A percentile compares a stretch with the other conserved stretches of the same genome.
Evolutionary conservation across 1,139 yeast species (phyloP).

Genomic region (Protomyces arabidopsidicola): DNA sequence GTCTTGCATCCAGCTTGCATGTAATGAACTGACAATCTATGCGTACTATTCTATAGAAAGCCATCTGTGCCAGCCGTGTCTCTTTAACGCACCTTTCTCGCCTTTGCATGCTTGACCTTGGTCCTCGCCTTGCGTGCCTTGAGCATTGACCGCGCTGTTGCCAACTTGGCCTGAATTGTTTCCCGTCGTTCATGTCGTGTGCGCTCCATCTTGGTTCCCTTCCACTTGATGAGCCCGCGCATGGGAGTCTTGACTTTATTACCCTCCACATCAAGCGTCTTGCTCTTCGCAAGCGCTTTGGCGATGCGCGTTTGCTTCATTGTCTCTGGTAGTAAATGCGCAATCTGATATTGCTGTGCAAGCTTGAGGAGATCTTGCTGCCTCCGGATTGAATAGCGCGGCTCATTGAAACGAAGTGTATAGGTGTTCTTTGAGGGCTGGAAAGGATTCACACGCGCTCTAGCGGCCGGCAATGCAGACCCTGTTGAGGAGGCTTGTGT

Average conservation of each 20-base stretch:
- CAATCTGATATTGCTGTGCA: slow-evolving; percentile 1
- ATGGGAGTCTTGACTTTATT: slow-evolving; percentile 5
- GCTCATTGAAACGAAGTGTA: slow-evolving; percentile 13
- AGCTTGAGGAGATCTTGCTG: slow-evolving; percentile 17
- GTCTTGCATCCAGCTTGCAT: too few species aligned
- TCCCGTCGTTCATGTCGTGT: slow-evolving; percentile 13
- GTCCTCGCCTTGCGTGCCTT: slow-evolving; percentile 15
- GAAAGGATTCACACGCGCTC: slow-evolving; percentile 8
- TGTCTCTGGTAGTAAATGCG: slow-evolving; percentile 13
- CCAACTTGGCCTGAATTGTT: slow-evolving; percentile 15
- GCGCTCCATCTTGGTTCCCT: slow-evolving; percentile 26
- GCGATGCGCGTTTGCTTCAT: slow-evolving; percentile 2
- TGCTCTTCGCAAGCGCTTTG: background rate
- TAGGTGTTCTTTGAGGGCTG: slow-evolving; percentile 14
- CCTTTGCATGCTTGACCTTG: slow-evolving; percentile 13
- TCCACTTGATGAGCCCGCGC: slow-evolving; percentile 24
- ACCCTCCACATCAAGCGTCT: background rate
- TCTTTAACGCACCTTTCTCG: background rate
- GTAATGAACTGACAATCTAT: too few species aligned
- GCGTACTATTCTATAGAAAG: too few species aligned
- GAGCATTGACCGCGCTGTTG: slow-evolving; percentile 4
- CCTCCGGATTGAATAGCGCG: slow-evolving; percentile 23
- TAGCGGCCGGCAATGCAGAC: background rate
- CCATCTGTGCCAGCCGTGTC: too few species aligned
- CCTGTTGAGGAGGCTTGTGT: slow-evolving; percentile 74